Evolutionary conservation across 139 green algal genomes (phyloP).

Genomic region (Volvox reticuliferus): DNA sequence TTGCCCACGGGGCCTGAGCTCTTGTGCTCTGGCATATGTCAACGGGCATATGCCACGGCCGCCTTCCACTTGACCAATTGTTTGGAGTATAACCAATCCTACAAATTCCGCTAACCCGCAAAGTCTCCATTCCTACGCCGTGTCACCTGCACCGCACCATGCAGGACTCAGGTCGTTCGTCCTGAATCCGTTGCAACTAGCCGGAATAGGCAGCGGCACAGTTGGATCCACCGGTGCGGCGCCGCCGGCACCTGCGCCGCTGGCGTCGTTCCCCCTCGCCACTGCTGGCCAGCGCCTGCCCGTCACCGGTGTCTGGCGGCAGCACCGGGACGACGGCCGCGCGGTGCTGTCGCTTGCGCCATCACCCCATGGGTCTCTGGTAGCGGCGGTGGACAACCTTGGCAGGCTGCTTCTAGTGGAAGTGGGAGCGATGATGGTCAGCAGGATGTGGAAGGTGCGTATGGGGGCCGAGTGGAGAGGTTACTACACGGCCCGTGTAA

Average conservation of each 20-base stretch:
- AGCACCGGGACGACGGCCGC: conserved; percentile 17
- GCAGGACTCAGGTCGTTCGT: not conserved
- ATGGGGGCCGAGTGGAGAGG: too few relatives aligned
- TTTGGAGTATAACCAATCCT: too few relatives aligned
- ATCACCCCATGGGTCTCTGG: conserved; percentile 57
- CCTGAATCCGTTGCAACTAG: conserved; percentile 26
- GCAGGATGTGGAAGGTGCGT: conserved; percentile 76
- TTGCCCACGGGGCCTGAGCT: too few relatives aligned
- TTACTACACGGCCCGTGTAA: too few relatives aligned
- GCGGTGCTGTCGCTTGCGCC: conserved; percentile 46
- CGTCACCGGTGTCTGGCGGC: conserved; percentile 1
- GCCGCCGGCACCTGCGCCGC: not conserved
- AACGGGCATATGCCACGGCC: too few relatives aligned
- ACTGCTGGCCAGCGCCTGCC: not conserved
- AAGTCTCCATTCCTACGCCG: too few relatives aligned
- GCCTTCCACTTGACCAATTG: too few relatives aligned
- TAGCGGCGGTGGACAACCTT: conserved; percentile 74
- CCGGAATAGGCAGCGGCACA: not conserved
- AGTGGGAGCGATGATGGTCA: conserved; percentile 33
- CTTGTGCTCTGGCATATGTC: too few relatives aligned
- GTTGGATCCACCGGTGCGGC: conserved; percentile 14
- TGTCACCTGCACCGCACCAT: not conserved
- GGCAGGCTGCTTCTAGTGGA: conserved; percentile 78
- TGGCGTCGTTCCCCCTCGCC: not conserved
- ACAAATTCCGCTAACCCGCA: too few relatives aligned